Percentiles rank a stretch among this genome's conserved stretches.
Evolutionary conservation across 2,329 filamentous ascomycete genomes (phyloP).

Genomic region (Albifimbria verrucaria): DNA sequence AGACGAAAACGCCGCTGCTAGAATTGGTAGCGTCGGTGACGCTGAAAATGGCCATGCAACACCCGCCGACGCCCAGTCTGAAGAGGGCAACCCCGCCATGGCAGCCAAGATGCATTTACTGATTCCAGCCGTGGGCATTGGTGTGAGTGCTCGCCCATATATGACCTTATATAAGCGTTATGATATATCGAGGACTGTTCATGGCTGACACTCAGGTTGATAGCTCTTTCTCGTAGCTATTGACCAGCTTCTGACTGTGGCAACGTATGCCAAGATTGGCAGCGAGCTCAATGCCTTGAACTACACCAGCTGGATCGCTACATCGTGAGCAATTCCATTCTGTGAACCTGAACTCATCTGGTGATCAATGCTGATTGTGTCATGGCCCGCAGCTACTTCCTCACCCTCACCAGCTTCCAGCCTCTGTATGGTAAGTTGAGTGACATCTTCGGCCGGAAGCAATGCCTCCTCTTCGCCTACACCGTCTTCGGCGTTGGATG

Average conservation of each 20-base stretch:
- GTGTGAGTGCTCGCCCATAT: not conserved
- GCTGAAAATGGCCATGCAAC: constrained; percentile 10
- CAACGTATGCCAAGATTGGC: constrained; percentile 71
- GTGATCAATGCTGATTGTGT: too few relatives aligned
- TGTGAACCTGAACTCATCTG: too few relatives aligned
- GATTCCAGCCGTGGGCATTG: not conserved
- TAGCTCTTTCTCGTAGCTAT: not conserved
- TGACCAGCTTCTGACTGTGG: not conserved
- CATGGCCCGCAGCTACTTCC: constrained; percentile 55
- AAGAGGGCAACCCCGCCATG: not conserved
- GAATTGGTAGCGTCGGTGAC: constrained; percentile 3
- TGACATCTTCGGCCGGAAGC: constrained; percentile 69
- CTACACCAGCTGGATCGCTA: constrained; percentile 71
- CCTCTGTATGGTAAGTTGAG: constrained; percentile 69
- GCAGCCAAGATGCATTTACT: not conserved
- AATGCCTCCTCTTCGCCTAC: constrained; percentile 63
- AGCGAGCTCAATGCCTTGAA: constrained; percentile 72
- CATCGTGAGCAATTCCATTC: too few relatives aligned
- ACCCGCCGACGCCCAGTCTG: not conserved
- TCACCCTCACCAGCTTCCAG: constrained; percentile 65
- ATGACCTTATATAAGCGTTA: not conserved
- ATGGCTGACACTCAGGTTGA: not conserved
- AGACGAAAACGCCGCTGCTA: not conserved
- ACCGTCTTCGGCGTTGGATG: constrained; percentile 63
- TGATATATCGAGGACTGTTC: constrained; percentile 29